A percentile compares a stretch with the other conserved stretches of the same genome.
phyloP scores from a whole-genome alignment of 2,329 filamentous ascomycete genomes.

The Fusarium brevicatenulatum region DNA sequence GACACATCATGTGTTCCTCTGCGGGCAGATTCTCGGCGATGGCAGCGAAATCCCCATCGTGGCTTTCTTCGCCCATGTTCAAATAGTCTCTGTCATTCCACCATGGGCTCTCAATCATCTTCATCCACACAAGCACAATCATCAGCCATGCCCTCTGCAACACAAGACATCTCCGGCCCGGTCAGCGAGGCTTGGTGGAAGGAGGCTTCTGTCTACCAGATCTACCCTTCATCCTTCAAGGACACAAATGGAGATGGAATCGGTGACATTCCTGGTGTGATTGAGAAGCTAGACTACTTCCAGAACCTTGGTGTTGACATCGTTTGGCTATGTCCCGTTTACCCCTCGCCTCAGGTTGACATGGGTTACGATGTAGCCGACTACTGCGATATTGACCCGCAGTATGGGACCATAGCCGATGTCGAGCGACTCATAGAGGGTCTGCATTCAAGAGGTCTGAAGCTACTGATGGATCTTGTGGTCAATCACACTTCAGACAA shows the following conservation, averaged over 20 bases:
- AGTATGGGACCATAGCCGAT: constrained; percentile 74
- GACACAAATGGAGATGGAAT: constrained; percentile 68
- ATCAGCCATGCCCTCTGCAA: constrained; percentile 1
- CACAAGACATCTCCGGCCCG: background rate
- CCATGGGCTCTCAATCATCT: background rate
- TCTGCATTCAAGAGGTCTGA: constrained; percentile 70
- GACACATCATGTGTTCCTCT: background rate
- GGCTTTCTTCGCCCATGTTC: background rate
- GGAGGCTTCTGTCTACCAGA: constrained; percentile 55
- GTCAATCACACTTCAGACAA: constrained; percentile 76
- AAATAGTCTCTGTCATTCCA: background rate
- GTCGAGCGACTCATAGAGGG: constrained; percentile 69
- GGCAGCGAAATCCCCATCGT: too few relatives aligned
- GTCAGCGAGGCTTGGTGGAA: constrained; percentile 61
- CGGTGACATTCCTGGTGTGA: constrained; percentile 70
- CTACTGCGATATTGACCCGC: constrained; percentile 71
- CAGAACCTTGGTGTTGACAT: constrained; percentile 69
- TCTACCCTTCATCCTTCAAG: constrained; percentile 67
- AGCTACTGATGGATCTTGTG: constrained; percentile 78
- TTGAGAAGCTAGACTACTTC: constrained; percentile 69
- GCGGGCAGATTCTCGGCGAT: background rate
- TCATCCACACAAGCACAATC: background rate
- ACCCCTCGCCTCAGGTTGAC: constrained; percentile 70
- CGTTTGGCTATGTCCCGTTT: constrained; percentile 75
- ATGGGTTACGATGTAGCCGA: constrained; percentile 79